phyloP scores from a whole-genome alignment of 805 yeast genomes.

The Candida krabiensis region DNA sequence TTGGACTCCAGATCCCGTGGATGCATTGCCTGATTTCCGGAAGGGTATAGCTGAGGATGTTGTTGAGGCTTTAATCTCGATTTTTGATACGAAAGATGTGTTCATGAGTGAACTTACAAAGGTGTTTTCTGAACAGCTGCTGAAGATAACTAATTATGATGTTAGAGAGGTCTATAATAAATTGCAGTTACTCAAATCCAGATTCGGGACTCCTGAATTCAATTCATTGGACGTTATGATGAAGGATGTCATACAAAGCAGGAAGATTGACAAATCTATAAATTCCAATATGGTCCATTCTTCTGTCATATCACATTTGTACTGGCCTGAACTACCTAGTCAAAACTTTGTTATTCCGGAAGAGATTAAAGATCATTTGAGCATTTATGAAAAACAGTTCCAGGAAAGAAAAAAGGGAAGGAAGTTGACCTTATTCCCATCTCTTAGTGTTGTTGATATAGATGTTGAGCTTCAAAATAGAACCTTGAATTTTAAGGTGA shows the following conservation, averaged over 20 bases:
- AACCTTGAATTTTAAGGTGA: conserved; percentile 43
- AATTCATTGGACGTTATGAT: conserved; percentile 82
- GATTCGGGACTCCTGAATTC: conserved; percentile 69
- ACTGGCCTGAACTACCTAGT: conserved; percentile 68
- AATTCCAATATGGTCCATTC: conserved; percentile 43
- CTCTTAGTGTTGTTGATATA: conserved; percentile 61
- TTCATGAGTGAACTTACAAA: conserved; percentile 65
- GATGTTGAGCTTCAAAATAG: conserved; percentile 55
- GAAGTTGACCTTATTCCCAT: conserved; percentile 53
- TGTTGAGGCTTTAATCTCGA: conserved; percentile 67
- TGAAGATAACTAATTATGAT: conserved; percentile 42
- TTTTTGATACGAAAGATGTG: conserved; percentile 66
- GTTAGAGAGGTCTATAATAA: conserved; percentile 40
- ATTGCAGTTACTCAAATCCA: conserved; percentile 53
- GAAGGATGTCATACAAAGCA: conserved; percentile 63
- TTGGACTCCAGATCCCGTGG: conserved; percentile 88
- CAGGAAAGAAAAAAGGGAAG: conserved; percentile 54
- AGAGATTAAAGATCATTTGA: conserved; percentile 40
- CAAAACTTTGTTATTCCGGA: conserved; percentile 51
- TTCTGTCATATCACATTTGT: conserved; percentile 69
- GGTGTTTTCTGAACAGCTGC: conserved; percentile 57
- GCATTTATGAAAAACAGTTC: conserved; percentile 43
- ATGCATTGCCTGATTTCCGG: conserved; percentile 83
- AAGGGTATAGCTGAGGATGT: conserved; percentile 62
- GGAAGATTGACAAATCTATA: conserved; percentile 40